Conservation (phyloP, 805 yeast genomes). For the Saccharomycopsis sp. region DNA sequence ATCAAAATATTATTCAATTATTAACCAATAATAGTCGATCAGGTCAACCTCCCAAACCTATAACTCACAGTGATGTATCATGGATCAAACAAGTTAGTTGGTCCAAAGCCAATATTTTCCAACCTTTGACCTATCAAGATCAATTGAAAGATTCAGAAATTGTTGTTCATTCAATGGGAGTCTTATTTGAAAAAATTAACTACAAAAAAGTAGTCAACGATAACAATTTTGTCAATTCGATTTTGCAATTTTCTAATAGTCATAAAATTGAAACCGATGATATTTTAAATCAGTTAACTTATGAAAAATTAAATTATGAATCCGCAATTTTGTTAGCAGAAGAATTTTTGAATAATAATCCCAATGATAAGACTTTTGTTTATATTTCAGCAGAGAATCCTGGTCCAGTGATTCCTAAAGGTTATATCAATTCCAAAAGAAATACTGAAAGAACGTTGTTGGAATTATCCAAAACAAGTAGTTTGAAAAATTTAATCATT, state of each 20-base stretch:
- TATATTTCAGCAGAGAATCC: conserved; percentile 76
- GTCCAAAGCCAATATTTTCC: conserved; percentile 58
- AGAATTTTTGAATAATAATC: conserved; percentile 16
- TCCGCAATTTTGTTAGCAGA: conserved; percentile 8
- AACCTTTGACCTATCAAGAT: conserved; percentile 45
- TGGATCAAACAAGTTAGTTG: conserved; percentile 57
- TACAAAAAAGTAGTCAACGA: conserved; percentile 44
- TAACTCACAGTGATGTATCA: too few species aligned
- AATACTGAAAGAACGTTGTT: conserved; percentile 74
- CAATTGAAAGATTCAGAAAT: conserved; percentile 32
- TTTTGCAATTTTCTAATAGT: neutral
- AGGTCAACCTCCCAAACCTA: neutral
- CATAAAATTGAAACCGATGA: conserved; percentile 8
- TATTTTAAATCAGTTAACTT: neutral
- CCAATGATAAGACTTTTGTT: conserved; percentile 42
- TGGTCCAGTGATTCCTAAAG: conserved; percentile 51
- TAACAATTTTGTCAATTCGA: neutral
- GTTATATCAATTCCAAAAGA: conserved; percentile 67
- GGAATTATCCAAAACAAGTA: neutral
- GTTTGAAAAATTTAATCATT: conserved; percentile 49
- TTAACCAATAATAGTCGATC: too few species aligned
- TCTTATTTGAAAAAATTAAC: conserved; percentile 53
- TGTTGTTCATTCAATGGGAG: conserved; percentile 79
- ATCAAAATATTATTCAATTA: too few species aligned
- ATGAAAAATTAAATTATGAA: conserved; percentile 20